Base-by-base conservation (phyloP, 805 yeast genomes). In the Metschnikowia lochheadii region DNA sequence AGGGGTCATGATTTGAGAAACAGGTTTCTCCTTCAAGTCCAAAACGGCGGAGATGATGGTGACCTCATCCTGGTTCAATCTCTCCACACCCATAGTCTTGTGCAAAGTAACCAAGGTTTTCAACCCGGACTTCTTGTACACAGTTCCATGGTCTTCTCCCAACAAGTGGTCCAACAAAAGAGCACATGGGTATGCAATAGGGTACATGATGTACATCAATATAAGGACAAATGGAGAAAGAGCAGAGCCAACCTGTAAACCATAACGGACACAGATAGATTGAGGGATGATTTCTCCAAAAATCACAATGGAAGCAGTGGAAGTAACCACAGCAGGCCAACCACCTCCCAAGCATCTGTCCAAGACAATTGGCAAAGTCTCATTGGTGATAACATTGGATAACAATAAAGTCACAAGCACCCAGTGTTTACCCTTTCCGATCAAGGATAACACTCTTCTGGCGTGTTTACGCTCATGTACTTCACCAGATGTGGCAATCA, bases 231-330 rank as follows among this genome's bases (percentile, higher is more conserved):
- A 91, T 0, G 97, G 97, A 3, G 96, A 78, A 67, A 91, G 88
- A 57, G 84, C 79, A 2, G 97, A 86, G 40, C 99, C 99, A 21
- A 92, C 85, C 56, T 88, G 86, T 46, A 92, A 76, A 1, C 99
- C 99, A 64, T 89, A 91, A 40, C 97, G 78, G 17, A 92, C 99
- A 69, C 95, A 89, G 39, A 90, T 76, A 18, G 94, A 84, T 69
- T 92, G 99, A 2, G 99, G 99, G 54, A 92, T 92, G 60, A 92
- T 87, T 64, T 92, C 99, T 53, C 99, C 99, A 68, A 92, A 92
- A 11, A 92, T 79, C 46, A 92, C 97, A 63, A 92, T 92, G 23
- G 91, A 81, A 2, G 87, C 91, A 0, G 99, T 91, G n/a, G 97
- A 85, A 11, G 90, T 79, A 13, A 90, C 88, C 35, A 92, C 96